Conservation (phyloP, 805 yeast genomes). For the Schwanniomyces sp. region DNA sequence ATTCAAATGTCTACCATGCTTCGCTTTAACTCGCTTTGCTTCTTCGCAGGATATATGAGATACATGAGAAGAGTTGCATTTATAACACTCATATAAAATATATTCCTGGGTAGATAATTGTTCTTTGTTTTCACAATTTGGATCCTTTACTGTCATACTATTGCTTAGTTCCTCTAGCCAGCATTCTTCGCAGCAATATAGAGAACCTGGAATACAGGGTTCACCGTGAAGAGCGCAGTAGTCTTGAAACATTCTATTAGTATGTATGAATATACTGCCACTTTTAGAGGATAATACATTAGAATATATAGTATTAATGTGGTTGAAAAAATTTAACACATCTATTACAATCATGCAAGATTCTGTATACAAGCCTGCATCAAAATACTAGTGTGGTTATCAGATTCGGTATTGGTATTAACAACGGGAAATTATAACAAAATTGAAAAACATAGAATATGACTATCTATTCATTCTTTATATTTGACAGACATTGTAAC, state of each 20-base stretch:
- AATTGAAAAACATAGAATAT: slow-evolving; percentile 11
- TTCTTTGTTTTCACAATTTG: not conserved
- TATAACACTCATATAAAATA: slow-evolving; percentile 16
- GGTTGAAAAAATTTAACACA: not conserved
- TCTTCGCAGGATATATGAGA: slow-evolving; percentile 5
- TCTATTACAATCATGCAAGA: not conserved
- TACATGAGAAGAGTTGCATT: slow-evolving; percentile 12
- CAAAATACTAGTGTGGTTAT: not conserved
- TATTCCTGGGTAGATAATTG: not conserved
- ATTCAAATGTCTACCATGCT: not conserved
- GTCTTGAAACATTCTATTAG: slow-evolving; percentile 14
- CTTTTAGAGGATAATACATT: not conserved
- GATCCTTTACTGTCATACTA: slow-evolving; percentile 1
- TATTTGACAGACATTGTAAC: slow-evolving; percentile 88
- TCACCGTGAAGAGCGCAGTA: slow-evolving; percentile 20
- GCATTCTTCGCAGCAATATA: slow-evolving; percentile 20
- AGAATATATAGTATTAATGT: not conserved
- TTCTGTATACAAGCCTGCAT: not conserved
- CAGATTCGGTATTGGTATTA: slow-evolving; percentile 2
- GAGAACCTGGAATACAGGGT: slow-evolving; percentile 16
- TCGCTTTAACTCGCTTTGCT: not conserved
- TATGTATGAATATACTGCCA: not conserved
- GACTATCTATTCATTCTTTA: slow-evolving; percentile 84
- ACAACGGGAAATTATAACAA: not conserved
- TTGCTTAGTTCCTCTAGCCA: slow-evolving; percentile 13